Conservation (phyloP, 2,329 filamentous ascomycete genomes). For the Tolypocladium guangdongense region DNA sequence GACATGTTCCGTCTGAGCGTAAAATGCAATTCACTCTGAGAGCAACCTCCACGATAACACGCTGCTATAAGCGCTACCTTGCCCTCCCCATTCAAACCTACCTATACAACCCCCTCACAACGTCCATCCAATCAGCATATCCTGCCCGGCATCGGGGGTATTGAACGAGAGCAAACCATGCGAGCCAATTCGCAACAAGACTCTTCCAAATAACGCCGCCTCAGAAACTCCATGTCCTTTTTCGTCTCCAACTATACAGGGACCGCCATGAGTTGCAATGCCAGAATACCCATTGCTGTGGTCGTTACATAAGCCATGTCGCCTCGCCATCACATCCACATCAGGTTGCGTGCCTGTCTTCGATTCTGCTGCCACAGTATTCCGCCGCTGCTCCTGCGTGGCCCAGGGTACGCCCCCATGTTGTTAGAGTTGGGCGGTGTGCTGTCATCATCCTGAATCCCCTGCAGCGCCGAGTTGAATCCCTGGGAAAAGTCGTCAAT, state of each 20-base stretch:
- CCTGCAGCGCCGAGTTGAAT: conserved; percentile 29
- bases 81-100: not conserved
- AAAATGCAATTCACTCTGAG: not conserved
- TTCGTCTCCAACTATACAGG: not conserved
- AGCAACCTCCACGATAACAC: not conserved
- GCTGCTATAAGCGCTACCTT: not conserved
- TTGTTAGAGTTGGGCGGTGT: conserved; percentile 6
- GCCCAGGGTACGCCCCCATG: conserved; percentile 10
- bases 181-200: not conserved
- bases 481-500: conserved; percentile 35
- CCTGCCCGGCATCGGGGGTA: not conserved
- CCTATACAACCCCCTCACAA: not conserved
- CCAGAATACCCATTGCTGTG: not conserved
- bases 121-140: not conserved
- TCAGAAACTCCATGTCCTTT: not conserved
- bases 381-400: conserved; percentile 21
- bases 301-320: not conserved
- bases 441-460: conserved; percentile 20
- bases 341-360: conserved; percentile 33
- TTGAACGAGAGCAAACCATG: not conserved
- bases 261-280: not conserved
- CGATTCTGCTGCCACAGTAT: conserved; percentile 46
- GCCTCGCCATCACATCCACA: conserved; percentile 28
- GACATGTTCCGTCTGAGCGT: not conserved
- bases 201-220: not conserved